phyloP scores from a whole-genome alignment of 1,139 yeast genomes.

The Spathaspora jeffriesii region DNA sequence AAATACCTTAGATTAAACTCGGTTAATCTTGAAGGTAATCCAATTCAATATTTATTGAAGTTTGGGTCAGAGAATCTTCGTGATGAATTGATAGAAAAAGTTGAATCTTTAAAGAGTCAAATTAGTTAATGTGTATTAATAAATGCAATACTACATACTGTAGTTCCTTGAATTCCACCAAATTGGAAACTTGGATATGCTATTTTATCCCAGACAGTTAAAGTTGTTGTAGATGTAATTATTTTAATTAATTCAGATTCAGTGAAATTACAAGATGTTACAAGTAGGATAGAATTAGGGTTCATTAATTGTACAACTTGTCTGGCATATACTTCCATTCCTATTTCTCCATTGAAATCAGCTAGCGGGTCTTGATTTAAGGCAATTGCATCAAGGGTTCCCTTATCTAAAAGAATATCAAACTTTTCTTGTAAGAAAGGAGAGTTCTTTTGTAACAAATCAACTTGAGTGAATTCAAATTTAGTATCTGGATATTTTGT shows the following conservation, averaged over 20 bases:
- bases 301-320: slow-evolving; percentile 61
- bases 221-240: slow-evolving; percentile 37
- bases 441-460: slow-evolving; percentile 36
- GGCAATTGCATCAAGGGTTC: slow-evolving; percentile 96
- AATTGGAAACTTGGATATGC: slow-evolving; percentile 81
- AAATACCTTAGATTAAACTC: slow-evolving; percentile 74
- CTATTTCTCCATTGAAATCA: slow-evolving; percentile 43
- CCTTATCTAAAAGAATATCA: slow-evolving; percentile 86
- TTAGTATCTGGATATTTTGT: slow-evolving; percentile 33
- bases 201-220: slow-evolving; percentile 62
- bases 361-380: slow-evolving; percentile 59
- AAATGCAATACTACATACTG: slow-evolving; percentile 88
- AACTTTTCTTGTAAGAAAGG: slow-evolving; percentile 42
- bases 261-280: slow-evolving; percentile 97
- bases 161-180: slow-evolving; percentile 86
- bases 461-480: slow-evolving; percentile 48
- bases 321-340: slow-evolving; percentile 63
- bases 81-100: slow-evolving; percentile 54
- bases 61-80: slow-evolving; percentile 67
- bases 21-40: slow-evolving; percentile 52
- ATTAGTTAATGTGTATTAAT: slow-evolving; percentile 23
- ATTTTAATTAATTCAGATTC: slow-evolving; percentile 66
- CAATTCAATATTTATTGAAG: slow-evolving; percentile 82
- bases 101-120: slow-evolving; percentile 37
- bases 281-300: slow-evolving; percentile 59